A percentile compares a stretch with the other conserved stretches of the same genome.
phyloP scores from a whole-genome alignment of 176 grass and related monocot genomes.

The Pontederia crassipes region DNA sequence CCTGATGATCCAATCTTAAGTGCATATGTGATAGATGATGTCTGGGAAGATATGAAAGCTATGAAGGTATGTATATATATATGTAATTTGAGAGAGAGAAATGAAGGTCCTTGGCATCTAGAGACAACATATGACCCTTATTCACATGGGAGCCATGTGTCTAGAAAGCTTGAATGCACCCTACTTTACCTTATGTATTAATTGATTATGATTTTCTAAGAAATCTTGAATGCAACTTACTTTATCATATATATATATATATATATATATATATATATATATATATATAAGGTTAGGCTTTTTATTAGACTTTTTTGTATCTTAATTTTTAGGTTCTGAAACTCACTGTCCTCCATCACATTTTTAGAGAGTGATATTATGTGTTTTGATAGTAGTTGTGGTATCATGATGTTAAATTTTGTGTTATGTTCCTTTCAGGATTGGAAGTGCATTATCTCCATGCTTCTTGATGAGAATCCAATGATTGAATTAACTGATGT shows the following conservation, averaged over 20 bases:
- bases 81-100: neutral
- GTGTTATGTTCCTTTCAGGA: constrained; percentile 31
- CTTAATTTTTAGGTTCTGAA: too few relatives aligned
- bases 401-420: too few relatives aligned
- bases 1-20: constrained; percentile 83
- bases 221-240: neutral
- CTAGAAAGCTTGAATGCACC: too few relatives aligned
- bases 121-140: too few relatives aligned
- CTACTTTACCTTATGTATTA: too few relatives aligned
- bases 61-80: constrained; percentile 54
- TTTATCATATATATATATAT: neutral
- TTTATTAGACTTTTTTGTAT: neutral
- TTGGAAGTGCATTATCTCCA: constrained; percentile 85
- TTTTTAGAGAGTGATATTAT: constrained; percentile 12
- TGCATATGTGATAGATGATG: constrained; percentile 97
- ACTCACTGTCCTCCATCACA: too few relatives aligned
- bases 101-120: too few relatives aligned
- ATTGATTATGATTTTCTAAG: too few relatives aligned
- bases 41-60: constrained; percentile 99
- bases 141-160: too few relatives aligned
- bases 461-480: constrained; percentile 87
- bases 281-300: neutral
- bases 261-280: neutral
- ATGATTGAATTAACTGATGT: constrained; percentile 63
- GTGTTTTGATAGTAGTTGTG: neutral